Base-by-base conservation (phyloP, 2,329 filamentous ascomycete genomes). In the Cladophialophora carrionii region DNA sequence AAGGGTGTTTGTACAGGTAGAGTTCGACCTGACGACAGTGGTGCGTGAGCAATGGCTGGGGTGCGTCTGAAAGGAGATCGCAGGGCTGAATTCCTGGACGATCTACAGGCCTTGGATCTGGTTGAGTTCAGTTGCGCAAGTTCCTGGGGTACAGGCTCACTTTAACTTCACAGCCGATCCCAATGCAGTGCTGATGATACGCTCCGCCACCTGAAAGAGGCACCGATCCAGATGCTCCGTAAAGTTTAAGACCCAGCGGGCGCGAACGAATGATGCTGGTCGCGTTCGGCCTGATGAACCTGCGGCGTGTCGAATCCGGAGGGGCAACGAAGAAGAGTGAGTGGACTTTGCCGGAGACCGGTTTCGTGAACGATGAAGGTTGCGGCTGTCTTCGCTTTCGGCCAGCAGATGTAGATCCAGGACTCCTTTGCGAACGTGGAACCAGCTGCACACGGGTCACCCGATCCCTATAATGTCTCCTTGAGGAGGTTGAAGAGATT, bases 191-290 rank as follows among this genome's bases (percentile, higher is more conserved):
- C 56, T 31, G 34, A 34, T n/a, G 34, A 46, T 8, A 34, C 43
- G 58, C 58, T 59, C 48, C 54, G 58, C 63, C 59, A 62, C 63
- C 26, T 58, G 26, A 20, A 37, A 43, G 32, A 48, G 43, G 51
- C 53, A 53, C 57, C 62, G 56, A 61, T 34, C 57, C 54, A 62
- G 41, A 49, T 53, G 54, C 46, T 14, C 22, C 56, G 24, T 17
- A 41, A 65, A 62, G 26, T 55, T 49, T 26, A 61, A 31, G 32
- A 51, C 26, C 48, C 52, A 54, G 41, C 37, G 20, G 34, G 32
- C 24, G 34, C 52, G 9, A 57, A 17, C 22, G 20, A 20, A 22
- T 29, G 22, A 9, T 26, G 20, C 26, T 34, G 63, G 49, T 32
- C 17, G 49, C 24, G 22, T 20, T 24, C 37, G 52, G 49, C 22